These are phyloP conservation scores for Antrodiella citrinella DNA, from an alignment of 768 basidiomycete genomes.

Conservation along the genomic window DNA sequence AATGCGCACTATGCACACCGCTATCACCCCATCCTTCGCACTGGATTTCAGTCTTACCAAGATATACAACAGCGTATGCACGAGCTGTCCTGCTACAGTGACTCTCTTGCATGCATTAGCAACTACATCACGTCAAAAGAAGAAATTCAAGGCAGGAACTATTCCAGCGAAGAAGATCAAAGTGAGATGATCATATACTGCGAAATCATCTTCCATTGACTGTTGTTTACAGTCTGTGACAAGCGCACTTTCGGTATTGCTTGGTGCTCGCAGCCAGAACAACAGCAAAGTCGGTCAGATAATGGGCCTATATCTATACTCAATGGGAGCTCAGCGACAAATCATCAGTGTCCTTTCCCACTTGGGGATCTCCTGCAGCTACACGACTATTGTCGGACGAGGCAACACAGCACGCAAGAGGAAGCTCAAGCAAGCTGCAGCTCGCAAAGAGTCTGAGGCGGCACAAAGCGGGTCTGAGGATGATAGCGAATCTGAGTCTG, in stretches of 20 bases:
- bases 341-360: slow-evolving; percentile 22
- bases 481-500: background rate
- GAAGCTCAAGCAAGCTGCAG: background rate
- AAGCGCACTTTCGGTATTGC: slow-evolving; percentile 11
- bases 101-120: slow-evolving; percentile 2
- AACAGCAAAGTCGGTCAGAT: slow-evolving; percentile 24
- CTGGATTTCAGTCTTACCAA: slow-evolving; percentile 1
- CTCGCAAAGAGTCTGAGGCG: background rate
- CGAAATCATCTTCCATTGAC: background rate
- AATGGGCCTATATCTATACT: slow-evolving; percentile 25
- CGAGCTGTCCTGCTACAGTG: slow-evolving; percentile 7
- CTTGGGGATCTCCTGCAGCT: slow-evolving; percentile 25
- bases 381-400: slow-evolving; percentile 17
- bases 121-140: slow-evolving; percentile 8
- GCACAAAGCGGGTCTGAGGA: background rate
- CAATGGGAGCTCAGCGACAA: slow-evolving; percentile 25
- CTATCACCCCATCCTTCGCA: slow-evolving; percentile 1
- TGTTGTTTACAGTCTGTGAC: slow-evolving; percentile 17
- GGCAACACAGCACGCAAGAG: slow-evolving; percentile 1
- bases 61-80: background rate
- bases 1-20: background rate
- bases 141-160: background rate
- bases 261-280: slow-evolving; percentile 24
- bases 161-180: slow-evolving; percentile 7
- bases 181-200: slow-evolving; percentile 5